Evolutionary conservation across 108 stramenopile species (phyloP), one percentile per base, ranked within the genome.

Genomic region (Cyclotella sp.): DNA sequence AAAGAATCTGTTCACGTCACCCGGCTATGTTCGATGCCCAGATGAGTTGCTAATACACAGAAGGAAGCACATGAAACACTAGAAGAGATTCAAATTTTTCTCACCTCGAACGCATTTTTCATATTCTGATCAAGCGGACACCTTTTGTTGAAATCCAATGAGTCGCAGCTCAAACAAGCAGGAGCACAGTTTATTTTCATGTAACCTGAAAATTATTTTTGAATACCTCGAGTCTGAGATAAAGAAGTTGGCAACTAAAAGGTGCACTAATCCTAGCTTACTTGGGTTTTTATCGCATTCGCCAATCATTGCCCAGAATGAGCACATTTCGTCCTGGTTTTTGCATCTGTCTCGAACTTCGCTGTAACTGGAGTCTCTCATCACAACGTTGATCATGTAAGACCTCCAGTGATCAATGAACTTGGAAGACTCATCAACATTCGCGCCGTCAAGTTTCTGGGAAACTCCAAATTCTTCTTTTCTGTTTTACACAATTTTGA

Each of bases 261-360:
- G 34, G 2, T 34, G 34, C 6, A 6, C 34, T 5, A 34, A 6
- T 34, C 34, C 2, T 6, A 34, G 34, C 60, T 61, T 61, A 61
- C 60, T 61, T 51, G 91, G 90, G 71, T 95, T 93, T 9, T 41
- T 53, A 18, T 84, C 83, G 75, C 92, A 93, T 76, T 93, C 91
- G 0, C 89, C 87, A 22, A 89, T 69, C 13, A 76, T 77, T 2
- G 90, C 86, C 92, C 91, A 93, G 59, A 84, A 89, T 52, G 75
- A 75, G 64, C 95, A 96, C 26, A 74, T n/a, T 47, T 89, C 77
- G 53, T 95, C 41, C 49, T 66, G 52, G 46, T 85, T 76, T 34
- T 82, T 68, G 60, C 92, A 93, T 47, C 78, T 77, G 15, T 63
- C 49, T 18, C 79, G 64, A 41, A 88, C 81, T 10, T 19, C 42